Base-by-base conservation (phyloP, 805 yeast genomes). In the Tetrapisispora taiwanensis region DNA sequence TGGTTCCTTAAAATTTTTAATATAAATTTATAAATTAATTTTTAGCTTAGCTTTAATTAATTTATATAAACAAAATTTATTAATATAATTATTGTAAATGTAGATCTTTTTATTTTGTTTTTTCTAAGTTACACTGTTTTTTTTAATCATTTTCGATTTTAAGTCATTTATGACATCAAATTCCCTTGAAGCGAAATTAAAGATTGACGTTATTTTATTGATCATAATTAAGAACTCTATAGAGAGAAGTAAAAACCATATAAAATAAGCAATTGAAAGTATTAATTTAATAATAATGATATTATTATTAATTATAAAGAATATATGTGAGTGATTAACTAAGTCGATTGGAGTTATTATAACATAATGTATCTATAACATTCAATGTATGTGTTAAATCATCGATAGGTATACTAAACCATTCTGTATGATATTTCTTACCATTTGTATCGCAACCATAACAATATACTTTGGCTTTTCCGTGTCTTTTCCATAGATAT, bases 401-500 rank as follows among this genome's bases (percentile, higher is more conserved):
- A 7, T 30, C 24, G 2, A 57, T 50, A 7, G 62, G 59, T 6
- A 61, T 50, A 33, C 50, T 43, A 30, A 55, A 53, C 62, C 63
- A 58, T 42, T 59, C 65, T 3, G 43, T 43, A 46, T 62, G 64
- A 35, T 52, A 49, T 24, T 51, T 55, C 10, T 49, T 34, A 8
- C 51, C 51, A 7, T 35, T 36, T 2, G 47, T 49, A 35, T 49
- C 53, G 50, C 65, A 60, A 4, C 62, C 64, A 31, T 52, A 48
- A 39, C 65, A 60, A 44, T 54, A 48, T 17, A 59, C 46, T 5
- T 54, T 32, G 0, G 63, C 64, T 40, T 56, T 55, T 0, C 64
- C 65, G 27, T 52, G 59, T 35, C 50, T 48, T 40, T 52, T 48
- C 65, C 64, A 59, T 26, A 60, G 46, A 15, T 50, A 36, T n/a